Percentiles rank a stretch among this genome's conserved stretches.
These are phyloP conservation scores for Epicoccum sorghinum DNA, from an alignment of 2,329 filamentous ascomycete genomes.

Conservation along the genomic window DNA sequence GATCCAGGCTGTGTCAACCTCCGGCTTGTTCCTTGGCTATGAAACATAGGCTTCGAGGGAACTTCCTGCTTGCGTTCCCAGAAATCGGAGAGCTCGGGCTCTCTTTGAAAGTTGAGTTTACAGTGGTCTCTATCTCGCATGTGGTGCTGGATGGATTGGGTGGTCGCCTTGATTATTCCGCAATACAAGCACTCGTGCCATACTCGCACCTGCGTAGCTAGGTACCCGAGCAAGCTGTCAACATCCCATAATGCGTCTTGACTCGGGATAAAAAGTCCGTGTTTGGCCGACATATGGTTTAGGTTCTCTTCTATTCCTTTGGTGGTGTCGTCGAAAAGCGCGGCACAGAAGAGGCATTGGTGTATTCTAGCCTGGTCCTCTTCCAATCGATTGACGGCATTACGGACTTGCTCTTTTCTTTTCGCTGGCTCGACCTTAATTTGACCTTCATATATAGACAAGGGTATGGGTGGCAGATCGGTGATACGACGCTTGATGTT, in stretches of 20 bases:
- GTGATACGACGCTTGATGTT: constrained; percentile 9
- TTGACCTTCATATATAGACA: background rate
- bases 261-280: constrained; percentile 2
- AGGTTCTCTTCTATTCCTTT: background rate
- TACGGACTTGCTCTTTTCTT: background rate
- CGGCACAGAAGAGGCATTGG: constrained; percentile 5
- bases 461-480: background rate
- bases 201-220: constrained; percentile 28
- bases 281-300: background rate
- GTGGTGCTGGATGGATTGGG: constrained; percentile 36
- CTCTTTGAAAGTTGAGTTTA: constrained; percentile 37
- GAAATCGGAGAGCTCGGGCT: constrained; percentile 43
- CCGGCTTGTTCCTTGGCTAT: too few species aligned
- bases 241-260: constrained; percentile 26
- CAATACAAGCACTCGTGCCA: constrained; percentile 47
- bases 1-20: too few species aligned
- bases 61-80: constrained; percentile 19
- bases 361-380: background rate
- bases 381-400: background rate
- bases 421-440: background rate
- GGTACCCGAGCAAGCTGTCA: constrained; percentile 37
- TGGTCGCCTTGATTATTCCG: constrained; percentile 31
- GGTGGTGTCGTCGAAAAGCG: background rate
- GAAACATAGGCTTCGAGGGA: too few species aligned
- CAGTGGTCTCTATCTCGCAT: constrained; percentile 47